Conservation (phyloP, 208 protist species). For the Acanthamoeba castellanii region DNA sequence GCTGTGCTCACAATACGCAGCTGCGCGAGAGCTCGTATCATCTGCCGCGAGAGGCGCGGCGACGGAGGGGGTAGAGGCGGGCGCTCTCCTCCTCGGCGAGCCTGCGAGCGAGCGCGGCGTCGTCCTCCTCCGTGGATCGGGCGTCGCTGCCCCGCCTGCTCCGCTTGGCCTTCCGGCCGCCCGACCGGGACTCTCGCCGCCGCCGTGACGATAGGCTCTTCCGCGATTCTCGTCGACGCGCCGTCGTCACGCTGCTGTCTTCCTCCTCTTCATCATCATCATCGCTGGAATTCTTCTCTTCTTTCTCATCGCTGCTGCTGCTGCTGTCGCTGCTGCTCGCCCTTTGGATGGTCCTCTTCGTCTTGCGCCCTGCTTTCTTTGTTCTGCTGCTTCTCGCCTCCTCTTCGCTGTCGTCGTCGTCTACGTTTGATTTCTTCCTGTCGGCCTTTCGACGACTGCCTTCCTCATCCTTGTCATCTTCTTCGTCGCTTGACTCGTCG, state of each 20-base stretch:
- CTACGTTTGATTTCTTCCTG: not conserved
- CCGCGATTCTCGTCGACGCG: not conserved
- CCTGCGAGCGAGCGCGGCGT: not conserved
- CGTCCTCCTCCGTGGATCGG: not conserved
- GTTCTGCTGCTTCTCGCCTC: not conserved
- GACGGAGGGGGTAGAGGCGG: constrained; percentile 1
- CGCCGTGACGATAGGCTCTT: not conserved
- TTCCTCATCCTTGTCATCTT: not conserved
- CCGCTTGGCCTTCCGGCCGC: not conserved
- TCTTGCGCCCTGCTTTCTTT: not conserved
- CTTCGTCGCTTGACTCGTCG: not conserved
- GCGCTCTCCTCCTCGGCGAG: constrained; percentile 33
- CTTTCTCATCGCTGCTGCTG: not conserved
- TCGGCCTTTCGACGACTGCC: too few relatives aligned
- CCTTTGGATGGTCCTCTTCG: not conserved
- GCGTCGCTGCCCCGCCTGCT: not conserved
- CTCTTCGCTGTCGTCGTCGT: not conserved
- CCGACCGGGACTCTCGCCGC: not conserved
- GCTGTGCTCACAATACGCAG: too few relatives aligned
- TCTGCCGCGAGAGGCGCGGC: not conserved
- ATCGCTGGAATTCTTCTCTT: not conserved
- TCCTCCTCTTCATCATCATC: not conserved
- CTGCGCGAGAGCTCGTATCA: too few relatives aligned
- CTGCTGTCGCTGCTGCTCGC: not conserved
- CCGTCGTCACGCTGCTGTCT: not conserved